Percentiles rank a stretch among this genome's conserved stretches.
phyloP scores from a whole-genome alignment of 495 filamentous ascomycete genomes.

The Lepraria neglecta region DNA sequence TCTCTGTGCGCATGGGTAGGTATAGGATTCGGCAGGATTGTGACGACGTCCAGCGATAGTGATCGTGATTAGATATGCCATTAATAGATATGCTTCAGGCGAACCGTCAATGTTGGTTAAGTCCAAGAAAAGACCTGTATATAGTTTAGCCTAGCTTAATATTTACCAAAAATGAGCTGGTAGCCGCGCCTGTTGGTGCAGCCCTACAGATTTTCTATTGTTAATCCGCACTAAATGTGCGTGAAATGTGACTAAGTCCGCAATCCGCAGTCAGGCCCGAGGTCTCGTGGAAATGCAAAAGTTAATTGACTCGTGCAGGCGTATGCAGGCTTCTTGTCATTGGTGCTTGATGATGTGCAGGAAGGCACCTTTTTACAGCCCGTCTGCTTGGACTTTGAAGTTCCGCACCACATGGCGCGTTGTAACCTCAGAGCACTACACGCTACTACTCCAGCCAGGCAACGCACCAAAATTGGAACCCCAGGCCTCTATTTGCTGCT shows the following conservation, averaged over 20 bases:
- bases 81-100: conserved; percentile 17
- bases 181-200: conserved; percentile 11
- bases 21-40: conserved; percentile 3
- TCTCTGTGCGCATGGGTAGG: neutral
- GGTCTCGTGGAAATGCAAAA: conserved; percentile 2
- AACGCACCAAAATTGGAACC: conserved; percentile 17
- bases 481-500: conserved; percentile 8
- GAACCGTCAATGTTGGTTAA: neutral
- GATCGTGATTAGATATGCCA: conserved; percentile 19
- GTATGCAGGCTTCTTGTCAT: neutral
- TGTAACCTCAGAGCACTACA: conserved; percentile 13
- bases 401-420: conserved; percentile 17
- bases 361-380: conserved; percentile 7
- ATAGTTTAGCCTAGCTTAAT: neutral
- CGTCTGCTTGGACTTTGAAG: conserved; percentile 14
- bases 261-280: conserved; percentile 17
- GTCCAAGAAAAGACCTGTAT: neutral
- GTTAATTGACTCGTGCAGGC: neutral
- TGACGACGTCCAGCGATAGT: neutral
- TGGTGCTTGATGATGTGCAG: conserved; percentile 15
- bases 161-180: neutral
- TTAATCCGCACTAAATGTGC: conserved; percentile 20
- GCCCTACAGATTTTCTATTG: conserved; percentile 18
- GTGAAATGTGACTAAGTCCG: conserved; percentile 11
- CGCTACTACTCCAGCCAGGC: conserved; percentile 13